These are phyloP conservation scores for Wickerhamomyces chambardii DNA, from an alignment of 805 yeast genomes.

Conservation along the genomic window DNA sequence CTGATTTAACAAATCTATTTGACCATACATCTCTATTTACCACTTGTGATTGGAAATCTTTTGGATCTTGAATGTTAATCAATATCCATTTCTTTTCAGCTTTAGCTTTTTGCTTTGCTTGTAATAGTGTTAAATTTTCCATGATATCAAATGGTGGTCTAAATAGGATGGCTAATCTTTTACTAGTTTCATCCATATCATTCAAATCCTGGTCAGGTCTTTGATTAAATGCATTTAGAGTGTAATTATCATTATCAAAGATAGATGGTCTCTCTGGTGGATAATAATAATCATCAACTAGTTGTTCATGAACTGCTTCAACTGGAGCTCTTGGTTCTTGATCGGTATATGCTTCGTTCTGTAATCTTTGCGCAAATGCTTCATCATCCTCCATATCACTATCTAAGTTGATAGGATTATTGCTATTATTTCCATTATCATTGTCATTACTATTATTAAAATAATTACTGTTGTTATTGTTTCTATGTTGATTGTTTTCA, in stretches of 20 bases:
- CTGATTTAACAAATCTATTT: conserved; percentile 47
- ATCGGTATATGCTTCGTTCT: conserved; percentile 48
- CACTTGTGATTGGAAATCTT: conserved; percentile 83
- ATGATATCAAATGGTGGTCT: conserved; percentile 93
- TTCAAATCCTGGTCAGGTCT: conserved; percentile 9
- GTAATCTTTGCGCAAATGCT: conserved; percentile 52
- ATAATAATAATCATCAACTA: conserved; percentile 29
- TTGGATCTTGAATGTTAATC: conserved; percentile 78
- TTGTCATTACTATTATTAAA: not conserved
- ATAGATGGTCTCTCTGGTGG: conserved; percentile 24
- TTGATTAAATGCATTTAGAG: conserved; percentile 24
- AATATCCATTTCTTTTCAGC: conserved; percentile 69
- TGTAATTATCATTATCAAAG: conserved; percentile 2
- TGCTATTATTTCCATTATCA: not conserved
- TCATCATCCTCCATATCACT: conserved; percentile 29
- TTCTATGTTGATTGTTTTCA: conserved; percentile 31
- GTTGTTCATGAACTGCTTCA: conserved; percentile 68
- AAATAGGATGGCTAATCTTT: conserved; percentile 74
- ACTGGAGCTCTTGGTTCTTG: conserved; percentile 65
- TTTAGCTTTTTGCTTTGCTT: conserved; percentile 63
- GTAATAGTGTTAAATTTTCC: conserved; percentile 54
- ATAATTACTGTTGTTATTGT: not conserved
- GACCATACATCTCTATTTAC: conserved; percentile 94
- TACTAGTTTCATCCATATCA: conserved; percentile 31
- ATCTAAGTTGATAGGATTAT: not conserved